A percentile compares a stretch with the other conserved stretches of the same genome.
phyloP scores from a whole-genome alignment of 305 asterid genomes.

The Solanum chacoense region DNA sequence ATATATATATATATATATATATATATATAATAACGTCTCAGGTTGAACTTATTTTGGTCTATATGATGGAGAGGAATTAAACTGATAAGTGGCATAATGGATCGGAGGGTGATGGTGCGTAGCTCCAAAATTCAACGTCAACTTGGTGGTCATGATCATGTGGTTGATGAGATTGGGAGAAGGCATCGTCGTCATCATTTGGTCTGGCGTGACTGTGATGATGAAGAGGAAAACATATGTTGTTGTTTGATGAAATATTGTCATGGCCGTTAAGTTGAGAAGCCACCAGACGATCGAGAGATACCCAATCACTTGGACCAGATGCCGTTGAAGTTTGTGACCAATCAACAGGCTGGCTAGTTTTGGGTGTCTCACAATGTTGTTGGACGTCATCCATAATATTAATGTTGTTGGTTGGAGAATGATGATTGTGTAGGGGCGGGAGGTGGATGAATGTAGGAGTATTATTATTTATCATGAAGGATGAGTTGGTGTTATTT shows the following conservation, averaged over 20 bases:
- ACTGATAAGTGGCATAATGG: slow-evolving; percentile 71
- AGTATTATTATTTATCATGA: background rate
- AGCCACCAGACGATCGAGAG: slow-evolving; percentile 75
- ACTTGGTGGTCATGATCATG: slow-evolving; percentile 9
- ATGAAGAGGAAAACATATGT: slow-evolving; percentile 36
- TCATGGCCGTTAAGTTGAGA: slow-evolving; percentile 72
- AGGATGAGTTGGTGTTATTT: background rate
- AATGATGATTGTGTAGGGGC: slow-evolving; percentile 24
- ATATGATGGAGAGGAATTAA: slow-evolving; percentile 4
- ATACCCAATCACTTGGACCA: slow-evolving; percentile 40
- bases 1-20: background rate
- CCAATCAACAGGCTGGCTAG: background rate
- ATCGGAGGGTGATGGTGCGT: slow-evolving; percentile 41
- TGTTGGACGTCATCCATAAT: background rate
- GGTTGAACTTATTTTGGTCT: background rate
- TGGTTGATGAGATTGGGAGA: slow-evolving; percentile 16
- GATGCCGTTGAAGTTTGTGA: background rate
- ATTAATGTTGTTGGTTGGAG: slow-evolving; percentile 4
- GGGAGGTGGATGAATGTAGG: slow-evolving; percentile 62
- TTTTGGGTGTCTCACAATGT: background rate
- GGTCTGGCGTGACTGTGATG: background rate
- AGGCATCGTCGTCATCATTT: background rate
- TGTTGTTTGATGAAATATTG: slow-evolving; percentile 11
- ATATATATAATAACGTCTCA: background rate
- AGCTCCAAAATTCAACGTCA: slow-evolving; percentile 59